Conservation (phyloP, 2,329 filamentous ascomycete genomes). For the Fusarium sp. region DNA sequence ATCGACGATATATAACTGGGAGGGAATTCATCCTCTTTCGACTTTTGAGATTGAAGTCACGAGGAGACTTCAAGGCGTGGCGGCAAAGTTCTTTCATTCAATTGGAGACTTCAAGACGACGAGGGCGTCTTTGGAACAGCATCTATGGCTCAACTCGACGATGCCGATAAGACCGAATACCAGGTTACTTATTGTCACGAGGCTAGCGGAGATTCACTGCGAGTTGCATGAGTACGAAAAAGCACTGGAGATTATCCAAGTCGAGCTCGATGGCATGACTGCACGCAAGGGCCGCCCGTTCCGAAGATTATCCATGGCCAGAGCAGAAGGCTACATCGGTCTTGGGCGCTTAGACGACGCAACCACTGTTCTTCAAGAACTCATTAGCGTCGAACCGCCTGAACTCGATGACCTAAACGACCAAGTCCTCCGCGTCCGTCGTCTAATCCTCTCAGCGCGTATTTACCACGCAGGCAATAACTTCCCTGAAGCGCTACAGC, state of each 20-base stretch:
- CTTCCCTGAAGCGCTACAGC: constrained; percentile 22
- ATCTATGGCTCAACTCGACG: constrained; percentile 38
- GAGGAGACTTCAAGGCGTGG: constrained; percentile 44
- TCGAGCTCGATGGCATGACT: constrained; percentile 31
- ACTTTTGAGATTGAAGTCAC: constrained; percentile 48
- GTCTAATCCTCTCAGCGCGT: constrained; percentile 41
- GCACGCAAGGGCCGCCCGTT: constrained; percentile 35
- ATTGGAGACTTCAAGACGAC: constrained; percentile 46
- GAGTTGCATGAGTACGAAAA: constrained; percentile 41
- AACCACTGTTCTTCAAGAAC: constrained; percentile 11
- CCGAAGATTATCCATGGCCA: constrained; percentile 39
- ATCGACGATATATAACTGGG: constrained; percentile 45
- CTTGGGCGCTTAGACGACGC: constrained; percentile 26
- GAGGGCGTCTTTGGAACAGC: constrained; percentile 44
- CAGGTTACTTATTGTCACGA: constrained; percentile 37
- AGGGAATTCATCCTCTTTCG: constrained; percentile 42
- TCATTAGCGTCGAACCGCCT: constrained; percentile 28
- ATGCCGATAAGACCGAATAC: constrained; percentile 43
- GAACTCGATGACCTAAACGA: constrained; percentile 46
- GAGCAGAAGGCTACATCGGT: constrained; percentile 40
- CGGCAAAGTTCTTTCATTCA: constrained; percentile 47
- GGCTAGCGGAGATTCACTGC: constrained; percentile 44
- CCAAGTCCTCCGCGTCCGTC: constrained; percentile 45
- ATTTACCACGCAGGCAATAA: constrained; percentile 25
- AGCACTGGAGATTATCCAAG: constrained; percentile 34